These are phyloP conservation scores for Crithidia acanthocephali DNA, from an alignment of 208 protist genomes.

Conservation along the genomic window DNA sequence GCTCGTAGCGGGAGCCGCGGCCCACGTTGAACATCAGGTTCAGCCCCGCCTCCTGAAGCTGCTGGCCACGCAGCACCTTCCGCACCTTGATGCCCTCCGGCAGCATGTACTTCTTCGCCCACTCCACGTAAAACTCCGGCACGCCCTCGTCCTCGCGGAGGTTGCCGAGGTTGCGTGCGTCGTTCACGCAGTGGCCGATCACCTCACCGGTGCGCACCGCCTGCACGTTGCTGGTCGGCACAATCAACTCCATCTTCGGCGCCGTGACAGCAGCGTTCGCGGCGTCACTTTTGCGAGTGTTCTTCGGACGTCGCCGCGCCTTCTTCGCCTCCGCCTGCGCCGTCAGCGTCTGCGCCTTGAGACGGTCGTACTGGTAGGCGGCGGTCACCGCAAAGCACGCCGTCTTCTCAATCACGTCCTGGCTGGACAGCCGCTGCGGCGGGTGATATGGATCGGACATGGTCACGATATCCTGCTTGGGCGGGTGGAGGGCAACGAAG, in stretches of 20 bases:
- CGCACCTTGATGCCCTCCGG: constrained; percentile 63
- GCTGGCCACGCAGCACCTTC: constrained; percentile 57
- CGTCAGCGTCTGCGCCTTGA: constrained; percentile 34
- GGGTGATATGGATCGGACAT: constrained; percentile 46
- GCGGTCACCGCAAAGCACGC: constrained; percentile 71
- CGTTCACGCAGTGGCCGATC: constrained; percentile 81
- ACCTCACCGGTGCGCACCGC: constrained; percentile 62
- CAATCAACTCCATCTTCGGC: constrained; percentile 42
- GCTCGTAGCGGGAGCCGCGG: constrained; percentile 70
- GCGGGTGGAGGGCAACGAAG: constrained; percentile 30
- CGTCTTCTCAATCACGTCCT: constrained; percentile 74
- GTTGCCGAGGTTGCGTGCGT: constrained; percentile 81
- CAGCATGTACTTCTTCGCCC: constrained; percentile 52
- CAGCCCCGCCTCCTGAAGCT: constrained; percentile 57
- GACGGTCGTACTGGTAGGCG: constrained; percentile 76
- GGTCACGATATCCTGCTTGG: constrained; percentile 36
- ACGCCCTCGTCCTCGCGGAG: constrained; percentile 84
- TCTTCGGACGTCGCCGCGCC: background rate
- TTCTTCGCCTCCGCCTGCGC: constrained; percentile 12
- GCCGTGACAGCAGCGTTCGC: background rate
- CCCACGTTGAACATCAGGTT: constrained; percentile 85
- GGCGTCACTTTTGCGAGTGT: too few species aligned
- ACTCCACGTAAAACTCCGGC: constrained; percentile 80
- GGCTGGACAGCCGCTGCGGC: constrained; percentile 34
- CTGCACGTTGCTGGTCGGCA: constrained; percentile 42